Base-by-base conservation (phyloP, 306 rosid species). In the Arachis hypogaea region DNA sequence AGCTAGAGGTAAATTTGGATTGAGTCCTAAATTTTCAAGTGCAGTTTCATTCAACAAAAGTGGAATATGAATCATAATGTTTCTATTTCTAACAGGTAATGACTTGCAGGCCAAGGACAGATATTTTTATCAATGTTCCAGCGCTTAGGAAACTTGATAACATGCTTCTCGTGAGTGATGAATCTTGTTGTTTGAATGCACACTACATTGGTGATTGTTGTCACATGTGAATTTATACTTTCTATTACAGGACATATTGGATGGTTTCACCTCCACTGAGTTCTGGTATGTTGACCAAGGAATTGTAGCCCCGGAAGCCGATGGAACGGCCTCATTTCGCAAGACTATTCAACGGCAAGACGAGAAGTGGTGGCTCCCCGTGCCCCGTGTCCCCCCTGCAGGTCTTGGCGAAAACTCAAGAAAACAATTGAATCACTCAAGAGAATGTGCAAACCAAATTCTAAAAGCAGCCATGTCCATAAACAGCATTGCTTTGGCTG, bases 251-350 rank as follows among this genome's bases (percentile, higher is more conserved):
- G 97, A 89, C 70, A 85, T 94, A 72, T 76, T 94, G 11, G 99
- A 92, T 44, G 81, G 93, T 70, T 94, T 89, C 70, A 59, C 71
- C 0, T 71, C 54, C 11, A 88, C 85, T 3, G 97, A 92, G 73
- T 94, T 94, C 79, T 94, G 99, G 99, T 94, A 94, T 79, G 91
- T 92, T 2, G 99, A 94, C 73, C 97, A 94, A 88, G 97, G 99
- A 58, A 90, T 94, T 45, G 77, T 85, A 47, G 84, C 96, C 28
- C 76, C 85, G 7, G 95, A 89, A 30, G 84, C 87, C 4, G 92
- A 92, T 70, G 95, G 97, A 22, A 88, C 97, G 0, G 83, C 85
- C 81, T 92, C 99, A 29, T 92, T 92, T 62, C 94, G 88, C 71
- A 91, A 83, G 77, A 69, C 86, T 16, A 59, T 88, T 62, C 97